A percentile compares a stretch with the other conserved stretches of the same genome.
These are phyloP conservation scores for Spinacia oleracea DNA, from an alignment of 179 eudicot species.

Conservation along the genomic window DNA sequence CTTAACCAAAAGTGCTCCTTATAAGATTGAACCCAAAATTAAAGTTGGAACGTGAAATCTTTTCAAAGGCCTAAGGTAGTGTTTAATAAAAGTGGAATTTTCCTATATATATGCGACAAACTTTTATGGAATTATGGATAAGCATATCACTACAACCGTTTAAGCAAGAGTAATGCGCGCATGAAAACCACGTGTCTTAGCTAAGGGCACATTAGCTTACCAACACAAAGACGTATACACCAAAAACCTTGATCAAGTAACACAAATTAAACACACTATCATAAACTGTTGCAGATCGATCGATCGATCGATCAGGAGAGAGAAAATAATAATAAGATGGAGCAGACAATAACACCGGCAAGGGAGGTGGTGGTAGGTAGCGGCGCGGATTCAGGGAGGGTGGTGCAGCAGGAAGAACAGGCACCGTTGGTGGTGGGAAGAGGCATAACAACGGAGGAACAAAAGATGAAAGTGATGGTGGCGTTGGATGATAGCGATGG, in stretches of 20 bases:
- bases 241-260: background rate
- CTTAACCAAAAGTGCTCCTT: too few species aligned
- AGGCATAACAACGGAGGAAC: background rate
- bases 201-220: background rate
- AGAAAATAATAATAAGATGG: background rate
- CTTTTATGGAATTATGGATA: too few species aligned
- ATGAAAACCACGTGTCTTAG: background rate
- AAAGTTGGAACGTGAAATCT: too few species aligned
- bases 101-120: background rate
- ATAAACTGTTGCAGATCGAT: background rate
- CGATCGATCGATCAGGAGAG: too few species aligned
- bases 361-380: conserved; percentile 19
- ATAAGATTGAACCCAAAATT: too few species aligned
- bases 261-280: background rate
- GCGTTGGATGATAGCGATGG: conserved; percentile 51
- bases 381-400: conserved; percentile 16
- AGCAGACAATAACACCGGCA: background rate
- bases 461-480: conserved; percentile 42
- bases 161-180: too few species aligned
- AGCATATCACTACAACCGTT: too few species aligned
- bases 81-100: too few species aligned
- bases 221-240: background rate
- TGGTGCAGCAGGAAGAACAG: conserved; percentile 15
- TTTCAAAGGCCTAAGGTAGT: too few species aligned
- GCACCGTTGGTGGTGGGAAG: conserved; percentile 6